Conservation (phyloP, 139 green algal genomes). For the Edaphochlamys debaryana region DNA sequence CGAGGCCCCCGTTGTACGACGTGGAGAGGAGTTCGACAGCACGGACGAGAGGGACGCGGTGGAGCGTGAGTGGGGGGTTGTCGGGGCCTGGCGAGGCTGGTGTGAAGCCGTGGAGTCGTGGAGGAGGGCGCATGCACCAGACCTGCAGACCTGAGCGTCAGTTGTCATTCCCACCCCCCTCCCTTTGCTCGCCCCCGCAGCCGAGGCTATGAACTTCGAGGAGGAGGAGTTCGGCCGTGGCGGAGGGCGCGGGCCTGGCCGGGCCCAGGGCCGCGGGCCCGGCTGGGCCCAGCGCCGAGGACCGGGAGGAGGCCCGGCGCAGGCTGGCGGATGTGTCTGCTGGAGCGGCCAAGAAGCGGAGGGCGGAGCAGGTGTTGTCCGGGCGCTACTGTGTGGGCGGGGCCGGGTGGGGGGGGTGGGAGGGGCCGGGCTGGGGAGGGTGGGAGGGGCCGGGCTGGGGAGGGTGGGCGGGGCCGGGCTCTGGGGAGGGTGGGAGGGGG, state of each 20-base stretch:
- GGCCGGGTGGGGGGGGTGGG: too few species aligned
- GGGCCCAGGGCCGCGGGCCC: neutral
- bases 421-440: too few species aligned
- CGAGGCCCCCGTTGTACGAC: constrained; percentile 18
- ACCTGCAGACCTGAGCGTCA: too few species aligned
- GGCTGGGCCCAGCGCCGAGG: neutral
- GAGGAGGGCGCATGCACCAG: too few species aligned
- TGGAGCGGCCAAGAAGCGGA: constrained; percentile 11
- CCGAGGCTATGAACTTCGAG: constrained; percentile 29
- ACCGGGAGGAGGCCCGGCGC: neutral
- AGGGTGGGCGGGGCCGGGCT: too few species aligned
- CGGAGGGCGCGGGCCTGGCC: constrained; percentile 9
- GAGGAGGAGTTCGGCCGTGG: constrained; percentile 17
- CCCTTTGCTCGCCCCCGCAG: neutral
- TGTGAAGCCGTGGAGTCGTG: too few species aligned
- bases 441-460: too few species aligned
- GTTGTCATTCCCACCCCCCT: too few species aligned
- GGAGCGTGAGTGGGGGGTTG: constrained; percentile 31
- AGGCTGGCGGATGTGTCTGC: constrained; percentile 6
- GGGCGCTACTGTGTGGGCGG: too few species aligned
- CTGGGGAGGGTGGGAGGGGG: too few species aligned
- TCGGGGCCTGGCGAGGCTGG: too few species aligned
- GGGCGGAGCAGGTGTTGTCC: neutral
- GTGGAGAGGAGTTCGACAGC: constrained; percentile 43
- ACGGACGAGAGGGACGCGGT: constrained; percentile 32